Evolutionary conservation across 1,284 basidiomycete species (phyloP).

Genomic region (Boletus semigastroideus): DNA sequence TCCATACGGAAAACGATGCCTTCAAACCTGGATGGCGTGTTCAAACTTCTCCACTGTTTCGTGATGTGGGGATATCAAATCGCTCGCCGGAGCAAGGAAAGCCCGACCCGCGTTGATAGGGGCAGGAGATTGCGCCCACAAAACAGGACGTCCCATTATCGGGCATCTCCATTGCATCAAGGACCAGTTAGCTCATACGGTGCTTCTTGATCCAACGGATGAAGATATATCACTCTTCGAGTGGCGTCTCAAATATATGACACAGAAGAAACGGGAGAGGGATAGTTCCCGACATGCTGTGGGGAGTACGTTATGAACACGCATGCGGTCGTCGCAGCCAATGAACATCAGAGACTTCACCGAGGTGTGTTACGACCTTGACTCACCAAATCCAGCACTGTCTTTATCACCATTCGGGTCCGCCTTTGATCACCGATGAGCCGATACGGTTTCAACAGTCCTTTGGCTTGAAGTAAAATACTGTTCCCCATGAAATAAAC

Average conservation of each 20-base stretch:
- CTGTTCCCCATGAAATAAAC: neutral
- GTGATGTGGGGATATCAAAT: conserved; percentile 2
- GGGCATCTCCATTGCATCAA: conserved; percentile 1
- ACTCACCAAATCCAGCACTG: neutral
- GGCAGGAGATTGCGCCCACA: conserved; percentile 13
- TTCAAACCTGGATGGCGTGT: neutral
- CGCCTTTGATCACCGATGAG: conserved; percentile 11
- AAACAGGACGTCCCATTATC: conserved; percentile 3
- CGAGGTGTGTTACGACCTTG: neutral
- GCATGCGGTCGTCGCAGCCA: neutral
- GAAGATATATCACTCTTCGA: conserved; percentile 4
- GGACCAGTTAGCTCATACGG: neutral
- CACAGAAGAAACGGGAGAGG: neutral
- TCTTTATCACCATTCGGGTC: conserved; percentile 4
- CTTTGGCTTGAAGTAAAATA: neutral
- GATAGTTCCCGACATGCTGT: conserved; percentile 1
- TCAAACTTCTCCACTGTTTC: neutral
- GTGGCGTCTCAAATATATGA: neutral
- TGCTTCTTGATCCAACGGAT: conserved; percentile 1
- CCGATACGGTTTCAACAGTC: neutral
- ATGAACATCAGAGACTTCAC: neutral
- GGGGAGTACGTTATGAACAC: conserved; percentile 4
- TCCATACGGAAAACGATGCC: neutral
- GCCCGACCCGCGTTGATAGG: conserved; percentile 7
- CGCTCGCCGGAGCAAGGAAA: neutral